Base-by-base conservation (phyloP, 2,329 filamentous ascomycete species). In the Metarhizium album region DNA sequence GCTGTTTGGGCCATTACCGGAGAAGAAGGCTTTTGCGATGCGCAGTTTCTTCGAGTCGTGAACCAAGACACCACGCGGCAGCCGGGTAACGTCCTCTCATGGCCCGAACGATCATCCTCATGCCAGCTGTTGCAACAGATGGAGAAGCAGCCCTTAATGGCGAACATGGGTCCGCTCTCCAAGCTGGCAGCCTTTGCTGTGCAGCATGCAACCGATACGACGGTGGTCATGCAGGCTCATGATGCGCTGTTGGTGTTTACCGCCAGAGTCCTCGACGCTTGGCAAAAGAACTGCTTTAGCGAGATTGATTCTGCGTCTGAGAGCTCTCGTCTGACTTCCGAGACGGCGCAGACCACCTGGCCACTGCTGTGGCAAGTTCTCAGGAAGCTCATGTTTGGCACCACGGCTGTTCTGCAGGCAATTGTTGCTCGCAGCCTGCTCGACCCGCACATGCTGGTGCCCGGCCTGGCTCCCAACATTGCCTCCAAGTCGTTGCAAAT, bases 301-400 rank as follows among this genome's bases (percentile, higher is more conserved):
- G 76, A 80, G 46, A 71, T 94, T 38, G 88, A 94, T 57, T 66
- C 74, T 11, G 77, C 82, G 0, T 79, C 87, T 49, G 86, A 94
- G 59, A 63, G 67, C 2, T 67, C 75, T 8, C 78, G 75, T 48
- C 68, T 95, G 6, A 79, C 82, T 22, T 73, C 79, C 0, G 81
- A 87, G 51, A 84, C 86, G 0, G 64, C 82, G 35, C 74, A 79
- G 54, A 79, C 68, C 18, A 88, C 89, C 0, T 80, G 86, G 62
- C 83, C 86, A 0, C 70, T 77, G 29, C 72, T 95, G 4, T 91
- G 87, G 85, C 82, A 82, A 56, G 66, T 91, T 2, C 72, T 95
- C 6, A 83, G 83, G 57, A 84, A 86, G 51, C 78, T 84, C 42
- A 71, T 95, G 60, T 95, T 90, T 61, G 81, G 84, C 2, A 76